Conservation (phyloP, 768 basidiomycete genomes). For the Amanita rimosa region DNA sequence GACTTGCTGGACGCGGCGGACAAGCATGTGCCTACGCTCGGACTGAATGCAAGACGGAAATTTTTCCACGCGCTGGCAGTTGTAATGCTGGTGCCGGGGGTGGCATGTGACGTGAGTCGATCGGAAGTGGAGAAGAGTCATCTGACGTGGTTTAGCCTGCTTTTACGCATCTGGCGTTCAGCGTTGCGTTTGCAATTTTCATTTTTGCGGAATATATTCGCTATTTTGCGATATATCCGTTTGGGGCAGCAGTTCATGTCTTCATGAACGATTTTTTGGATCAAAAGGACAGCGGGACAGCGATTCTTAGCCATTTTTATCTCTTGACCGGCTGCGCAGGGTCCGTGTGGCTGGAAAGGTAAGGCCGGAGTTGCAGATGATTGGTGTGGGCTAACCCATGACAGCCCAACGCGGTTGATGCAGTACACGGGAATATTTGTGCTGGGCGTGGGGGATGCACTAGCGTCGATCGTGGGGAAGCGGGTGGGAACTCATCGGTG, state of each 20-base stretch:
- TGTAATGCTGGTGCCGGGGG: slow-evolving; percentile 92
- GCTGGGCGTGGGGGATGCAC: slow-evolving; percentile 87
- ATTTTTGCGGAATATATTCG: slow-evolving; percentile 96
- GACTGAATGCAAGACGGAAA: slow-evolving; percentile 87
- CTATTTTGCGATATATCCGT: slow-evolving; percentile 96
- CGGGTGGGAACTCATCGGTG: slow-evolving; percentile 72
- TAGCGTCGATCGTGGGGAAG: slow-evolving; percentile 90
- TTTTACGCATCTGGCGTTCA: slow-evolving; percentile 92
- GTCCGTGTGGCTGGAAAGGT: slow-evolving; percentile 93
- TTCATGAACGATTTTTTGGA: slow-evolving; percentile 99
- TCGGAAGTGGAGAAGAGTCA: slow-evolving; percentile 8
- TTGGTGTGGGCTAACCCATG: neutral
- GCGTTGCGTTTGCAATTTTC: slow-evolving; percentile 89
- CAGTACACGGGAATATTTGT: slow-evolving; percentile 81
- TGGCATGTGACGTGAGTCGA: slow-evolving; percentile 76
- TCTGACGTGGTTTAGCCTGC: slow-evolving; percentile 56
- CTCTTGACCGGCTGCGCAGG: slow-evolving; percentile 91
- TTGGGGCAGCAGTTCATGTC: slow-evolving; percentile 85
- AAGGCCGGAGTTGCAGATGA: slow-evolving; percentile 15
- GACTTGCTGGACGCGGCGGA: slow-evolving; percentile 77
- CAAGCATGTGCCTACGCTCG: slow-evolving; percentile 81
- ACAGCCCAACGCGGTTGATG: slow-evolving; percentile 30
- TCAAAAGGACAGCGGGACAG: slow-evolving; percentile 88
- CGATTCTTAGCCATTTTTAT: slow-evolving; percentile 96
- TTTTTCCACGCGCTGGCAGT: slow-evolving; percentile 96